Conservation (phyloP, 345 rosid species). For the Eucalyptus albens region DNA sequence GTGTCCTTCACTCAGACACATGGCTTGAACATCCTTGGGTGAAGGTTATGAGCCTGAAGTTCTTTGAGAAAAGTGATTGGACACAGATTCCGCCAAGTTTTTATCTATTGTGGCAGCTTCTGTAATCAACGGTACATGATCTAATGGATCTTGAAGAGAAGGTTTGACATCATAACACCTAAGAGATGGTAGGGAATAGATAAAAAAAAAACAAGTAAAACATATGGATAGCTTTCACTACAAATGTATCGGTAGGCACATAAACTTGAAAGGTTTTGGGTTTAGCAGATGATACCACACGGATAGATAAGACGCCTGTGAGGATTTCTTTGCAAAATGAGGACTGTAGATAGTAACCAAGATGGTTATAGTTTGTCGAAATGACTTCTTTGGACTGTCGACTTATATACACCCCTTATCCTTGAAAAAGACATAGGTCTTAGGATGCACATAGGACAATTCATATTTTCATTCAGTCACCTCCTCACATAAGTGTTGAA, state of each 20-base stretch:
- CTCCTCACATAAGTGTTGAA: constrained; percentile 11
- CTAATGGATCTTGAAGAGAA: constrained; percentile 30
- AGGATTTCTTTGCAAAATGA: constrained; percentile 18
- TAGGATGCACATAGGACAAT: constrained; percentile 9
- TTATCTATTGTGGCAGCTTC: constrained; percentile 35
- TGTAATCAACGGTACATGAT: constrained; percentile 27
- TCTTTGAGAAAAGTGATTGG: no score
- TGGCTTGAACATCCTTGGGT: no score
- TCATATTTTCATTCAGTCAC: constrained; percentile 35
- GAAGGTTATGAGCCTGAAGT: no score
- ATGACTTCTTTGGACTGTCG: constrained; percentile 24
- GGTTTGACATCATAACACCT: constrained; percentile 29
- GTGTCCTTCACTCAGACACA: no score
- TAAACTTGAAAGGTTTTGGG: constrained; percentile 16
- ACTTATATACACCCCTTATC: constrained; percentile 16
- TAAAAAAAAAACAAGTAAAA: background rate
- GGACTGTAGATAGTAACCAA: constrained; percentile 22
- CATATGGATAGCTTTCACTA: background rate
- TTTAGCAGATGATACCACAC: constrained; percentile 14
- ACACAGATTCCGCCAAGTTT: constrained; percentile 23
- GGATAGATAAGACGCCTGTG: constrained; percentile 6
- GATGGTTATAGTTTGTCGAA: constrained; percentile 1
- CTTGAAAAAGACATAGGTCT: constrained; percentile 19
- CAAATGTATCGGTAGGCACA: background rate
- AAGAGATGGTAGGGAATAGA: background rate